Conservation (phyloP, 345 rosid species). For the Melaleuca quinquenervia region DNA sequence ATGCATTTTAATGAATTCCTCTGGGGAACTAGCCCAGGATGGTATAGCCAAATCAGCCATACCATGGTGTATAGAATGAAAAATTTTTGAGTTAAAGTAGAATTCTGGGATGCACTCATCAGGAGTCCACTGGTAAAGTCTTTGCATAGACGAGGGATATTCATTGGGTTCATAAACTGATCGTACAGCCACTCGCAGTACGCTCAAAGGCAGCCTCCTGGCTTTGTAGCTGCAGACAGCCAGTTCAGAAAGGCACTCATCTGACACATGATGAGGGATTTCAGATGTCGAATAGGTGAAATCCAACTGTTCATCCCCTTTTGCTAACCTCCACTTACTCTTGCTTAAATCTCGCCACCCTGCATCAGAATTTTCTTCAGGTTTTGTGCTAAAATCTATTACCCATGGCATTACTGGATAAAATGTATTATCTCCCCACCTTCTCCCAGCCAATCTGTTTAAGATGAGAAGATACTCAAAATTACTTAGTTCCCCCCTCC, state of each 20-base stretch:
- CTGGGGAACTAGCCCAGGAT: conserved; percentile 68
- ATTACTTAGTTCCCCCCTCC: conserved; percentile 81
- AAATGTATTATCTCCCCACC: conserved; percentile 94
- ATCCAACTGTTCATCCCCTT: conserved; percentile 96
- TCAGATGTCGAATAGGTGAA: conserved; percentile 88
- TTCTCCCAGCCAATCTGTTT: conserved; percentile 80
- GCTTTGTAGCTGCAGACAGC: conserved; percentile 99
- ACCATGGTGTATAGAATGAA: conserved; percentile 61
- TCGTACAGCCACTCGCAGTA: conserved; percentile 81
- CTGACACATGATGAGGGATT: conserved; percentile 90
- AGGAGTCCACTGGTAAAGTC: conserved; percentile 97
- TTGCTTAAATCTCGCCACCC: conserved; percentile 94
- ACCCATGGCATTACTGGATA: conserved; percentile 97
- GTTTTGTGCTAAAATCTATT: conserved; percentile 75
- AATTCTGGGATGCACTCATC: conserved; percentile 98
- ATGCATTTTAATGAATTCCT: conserved; percentile 79
- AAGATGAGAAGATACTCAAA: conserved; percentile 79
- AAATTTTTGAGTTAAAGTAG: conserved; percentile 69
- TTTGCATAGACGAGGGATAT: conserved; percentile 89
- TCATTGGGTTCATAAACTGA: conserved; percentile 96
- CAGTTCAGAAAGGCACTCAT: conserved; percentile 94
- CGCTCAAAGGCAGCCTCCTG: conserved; percentile 80
- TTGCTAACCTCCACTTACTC: conserved; percentile 94
- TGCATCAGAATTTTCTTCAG: conserved; percentile 55
- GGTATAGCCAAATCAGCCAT: conserved; percentile 94